phyloP scores from a whole-genome alignment of 768 basidiomycete species.

The Terana coerulea region DNA sequence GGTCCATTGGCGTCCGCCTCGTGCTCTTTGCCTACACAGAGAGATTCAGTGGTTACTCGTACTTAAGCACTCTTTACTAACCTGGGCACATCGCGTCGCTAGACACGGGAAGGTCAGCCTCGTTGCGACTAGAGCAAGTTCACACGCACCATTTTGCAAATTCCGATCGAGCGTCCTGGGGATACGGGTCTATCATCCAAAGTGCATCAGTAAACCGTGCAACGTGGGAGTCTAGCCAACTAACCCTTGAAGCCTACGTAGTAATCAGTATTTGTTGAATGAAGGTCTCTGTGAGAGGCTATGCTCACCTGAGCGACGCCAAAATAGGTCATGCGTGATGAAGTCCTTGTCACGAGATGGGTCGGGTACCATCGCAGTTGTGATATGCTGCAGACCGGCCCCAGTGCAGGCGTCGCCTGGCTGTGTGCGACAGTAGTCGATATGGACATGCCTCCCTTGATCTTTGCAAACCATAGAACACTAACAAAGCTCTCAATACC shows the following conservation, averaged over 20 bases:
- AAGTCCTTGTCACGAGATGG: conserved; percentile 48
- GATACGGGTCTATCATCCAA: conserved; percentile 46
- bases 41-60: neutral
- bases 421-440: conserved; percentile 50
- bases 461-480: conserved; percentile 53
- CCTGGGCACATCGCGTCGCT: conserved; percentile 53
- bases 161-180: conserved; percentile 49
- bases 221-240: neutral
- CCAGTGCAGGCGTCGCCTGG: conserved; percentile 35
- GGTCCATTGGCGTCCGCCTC: conserved; percentile 31
- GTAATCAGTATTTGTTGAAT: neutral
- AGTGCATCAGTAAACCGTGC: neutral
- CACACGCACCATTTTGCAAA: conserved; percentile 51
- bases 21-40: conserved; percentile 47
- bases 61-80: conserved; percentile 15
- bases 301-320: conserved; percentile 53
- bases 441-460: conserved; percentile 54
- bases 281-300: neutral
- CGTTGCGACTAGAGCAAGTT: neutral
- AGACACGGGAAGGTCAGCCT: too few relatives aligned
- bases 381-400: conserved; percentile 44
- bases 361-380: conserved; percentile 39
- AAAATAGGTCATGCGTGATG: conserved; percentile 50
- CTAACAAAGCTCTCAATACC: conserved; percentile 6
- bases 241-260: conserved; percentile 51